These are phyloP conservation scores for Neonectria coccinea DNA, from an alignment of 2,329 filamentous ascomycete genomes.

Conservation along the genomic window DNA sequence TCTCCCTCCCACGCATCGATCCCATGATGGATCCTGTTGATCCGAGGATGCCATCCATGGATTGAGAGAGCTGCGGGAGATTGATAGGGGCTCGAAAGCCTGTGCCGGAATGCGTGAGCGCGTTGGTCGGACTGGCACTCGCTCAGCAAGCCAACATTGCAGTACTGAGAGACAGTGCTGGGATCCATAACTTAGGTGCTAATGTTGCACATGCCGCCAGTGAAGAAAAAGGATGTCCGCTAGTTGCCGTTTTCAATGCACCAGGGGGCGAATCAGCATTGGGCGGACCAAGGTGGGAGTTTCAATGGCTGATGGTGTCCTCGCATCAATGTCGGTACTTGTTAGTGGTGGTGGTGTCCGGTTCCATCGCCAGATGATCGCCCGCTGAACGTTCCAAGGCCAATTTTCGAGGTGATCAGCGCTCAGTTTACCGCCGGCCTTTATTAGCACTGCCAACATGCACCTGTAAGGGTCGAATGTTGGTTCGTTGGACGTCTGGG, in stretches of 20 bases:
- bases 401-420: neutral
- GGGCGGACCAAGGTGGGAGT: neutral
- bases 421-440: too few species aligned
- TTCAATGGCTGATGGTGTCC: neutral
- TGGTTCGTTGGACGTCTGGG: conserved; percentile 1
- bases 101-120: conserved; percentile 26
- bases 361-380: conserved; percentile 1
- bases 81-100: conserved; percentile 26
- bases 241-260: neutral
- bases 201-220: conserved; percentile 13
- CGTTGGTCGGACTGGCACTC: conserved; percentile 24
- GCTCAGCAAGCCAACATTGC: conserved; percentile 4
- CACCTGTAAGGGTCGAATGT: conserved; percentile 3
- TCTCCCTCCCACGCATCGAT: neutral
- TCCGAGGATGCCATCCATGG: conserved; percentile 27
- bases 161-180: conserved; percentile 10
- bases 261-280: neutral
- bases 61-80: conserved; percentile 15
- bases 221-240: neutral
- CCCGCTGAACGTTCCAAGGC: neutral
- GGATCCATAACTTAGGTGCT: too few species aligned
- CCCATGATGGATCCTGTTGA: conserved; percentile 22
- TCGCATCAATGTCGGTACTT: neutral
- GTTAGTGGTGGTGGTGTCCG: neutral
- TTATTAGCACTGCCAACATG: too few species aligned